Evolutionary conservation across 331 rosid species (phyloP).

Genomic region (Telfairia occidentalis): DNA sequence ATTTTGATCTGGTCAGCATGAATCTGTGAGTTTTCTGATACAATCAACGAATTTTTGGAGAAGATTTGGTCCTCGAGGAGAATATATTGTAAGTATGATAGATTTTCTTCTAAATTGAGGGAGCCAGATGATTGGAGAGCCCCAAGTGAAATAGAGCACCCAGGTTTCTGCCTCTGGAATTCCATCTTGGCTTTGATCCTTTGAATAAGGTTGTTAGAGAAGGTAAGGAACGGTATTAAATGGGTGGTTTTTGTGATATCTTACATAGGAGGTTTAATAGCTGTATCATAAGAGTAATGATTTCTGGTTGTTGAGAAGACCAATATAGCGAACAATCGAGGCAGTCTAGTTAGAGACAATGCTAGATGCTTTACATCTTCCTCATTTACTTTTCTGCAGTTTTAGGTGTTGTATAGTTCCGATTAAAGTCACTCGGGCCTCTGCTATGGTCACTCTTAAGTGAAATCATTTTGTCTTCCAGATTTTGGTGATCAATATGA

Average conservation of each 20-base stretch:
- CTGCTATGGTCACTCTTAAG: not conserved
- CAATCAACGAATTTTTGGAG: conserved; percentile 23
- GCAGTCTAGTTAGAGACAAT: conserved; percentile 15
- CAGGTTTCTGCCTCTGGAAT: conserved; percentile 1
- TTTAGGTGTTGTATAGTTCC: conserved; percentile 41
- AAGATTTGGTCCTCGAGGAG: conserved; percentile 31
- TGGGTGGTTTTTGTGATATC: conserved; percentile 7
- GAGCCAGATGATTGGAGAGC: conserved; percentile 27
- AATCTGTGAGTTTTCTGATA: conserved; percentile 27
- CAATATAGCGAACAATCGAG: conserved; percentile 23
- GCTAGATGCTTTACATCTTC: conserved; percentile 12
- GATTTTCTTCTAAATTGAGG: conserved; percentile 15
- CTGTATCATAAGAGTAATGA: conserved; percentile 23
- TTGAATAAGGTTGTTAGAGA: conserved; percentile 37
- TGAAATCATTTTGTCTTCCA: conserved; percentile 3
- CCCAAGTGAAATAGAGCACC: not conserved
- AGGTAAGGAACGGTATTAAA: not conserved
- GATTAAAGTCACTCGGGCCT: not conserved
- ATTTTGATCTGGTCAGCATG: conserved; percentile 9
- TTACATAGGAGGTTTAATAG: conserved; percentile 18
- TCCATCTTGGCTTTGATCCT: conserved; percentile 26
- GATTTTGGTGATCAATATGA: conserved; percentile 2
- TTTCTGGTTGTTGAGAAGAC: conserved; percentile 30
- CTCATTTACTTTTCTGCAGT: conserved; percentile 16
- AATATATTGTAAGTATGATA: conserved; percentile 28